Conservation (phyloP, 306 rosid species). For the Gynostemma pentaphyllum region DNA sequence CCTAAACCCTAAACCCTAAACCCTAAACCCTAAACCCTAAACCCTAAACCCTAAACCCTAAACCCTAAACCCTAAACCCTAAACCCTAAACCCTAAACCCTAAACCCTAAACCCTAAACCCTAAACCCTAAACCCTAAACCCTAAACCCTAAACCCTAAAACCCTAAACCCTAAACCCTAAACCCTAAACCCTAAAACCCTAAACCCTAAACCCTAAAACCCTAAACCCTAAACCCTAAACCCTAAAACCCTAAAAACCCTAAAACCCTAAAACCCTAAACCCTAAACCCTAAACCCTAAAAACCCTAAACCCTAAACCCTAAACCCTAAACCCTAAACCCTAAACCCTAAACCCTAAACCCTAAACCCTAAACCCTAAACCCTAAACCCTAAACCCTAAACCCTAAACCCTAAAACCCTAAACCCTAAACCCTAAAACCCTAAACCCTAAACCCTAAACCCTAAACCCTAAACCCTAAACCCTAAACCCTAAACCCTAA, state of each 20-base stretch:
- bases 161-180: no score
- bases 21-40: background rate
- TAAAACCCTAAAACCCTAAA: no score
- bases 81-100: background rate
- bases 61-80: background rate
- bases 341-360: background rate
- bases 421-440: no score
- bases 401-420: no score
- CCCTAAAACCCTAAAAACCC: no score
- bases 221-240: no score
- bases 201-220: no score
- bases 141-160: constrained; percentile 6
- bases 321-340: constrained; percentile 3
- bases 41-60: background rate
- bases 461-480: background rate
- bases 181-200: no score
- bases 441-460: background rate
- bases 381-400: no score
- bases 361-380: background rate
- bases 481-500: constrained; percentile 2
- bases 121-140: constrained; percentile 1
- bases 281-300: no score
- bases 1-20: no score
- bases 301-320: no score
- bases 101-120: background rate